Evolutionary conservation across 2,329 filamentous ascomycete species (phyloP), one percentile per base, ranked within the genome.

Genomic region (Fusarium illudens): DNA sequence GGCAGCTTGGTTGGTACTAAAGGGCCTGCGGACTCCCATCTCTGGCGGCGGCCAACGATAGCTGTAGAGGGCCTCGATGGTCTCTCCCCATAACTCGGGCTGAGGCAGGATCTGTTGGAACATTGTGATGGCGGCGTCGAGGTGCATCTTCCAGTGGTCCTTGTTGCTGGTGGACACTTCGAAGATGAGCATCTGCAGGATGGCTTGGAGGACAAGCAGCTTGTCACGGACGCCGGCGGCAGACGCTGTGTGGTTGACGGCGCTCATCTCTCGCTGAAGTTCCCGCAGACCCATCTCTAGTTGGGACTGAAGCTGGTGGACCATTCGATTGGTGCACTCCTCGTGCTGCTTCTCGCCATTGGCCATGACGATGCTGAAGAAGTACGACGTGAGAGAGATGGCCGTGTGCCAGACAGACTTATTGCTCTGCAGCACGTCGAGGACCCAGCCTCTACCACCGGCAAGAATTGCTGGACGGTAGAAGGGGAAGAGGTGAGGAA

Each of bases 401-500:
- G 83, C 82, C 3, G 85, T 84, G 73, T 89, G 86, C 75, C 85
- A 88, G 19, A 89, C 79, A 1, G 86, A 81, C 64, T 84, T 86
- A 75, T 87, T 89, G 62, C 81, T 83, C 58, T 86, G 81, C 10
- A 90, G 79, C 39, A 87, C 78, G 29, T 85, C 83, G 33, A 90
- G 77, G 27, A 90, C 79, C 88, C 88, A 90, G 25, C 84, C 83
- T 50, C 85, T 83, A 13, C 87, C 88, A n/a, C 86, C 84, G 58
- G 85, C 79, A 4, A 86, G 79, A 6, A 88, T 72, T 3, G 81
- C 79, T 1, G 88, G 88, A 3, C 82, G 82, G 75, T 90, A 90
- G 73, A 89, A 87, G 3, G 89, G 89, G 71, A 87, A 90, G 1
- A 90, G 77, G 67, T 89, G 86, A 2, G 88, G 87, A 64, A 90